phyloP scores from a whole-genome alignment of 768 basidiomycete genomes.

The Mycena indigotica region DNA sequence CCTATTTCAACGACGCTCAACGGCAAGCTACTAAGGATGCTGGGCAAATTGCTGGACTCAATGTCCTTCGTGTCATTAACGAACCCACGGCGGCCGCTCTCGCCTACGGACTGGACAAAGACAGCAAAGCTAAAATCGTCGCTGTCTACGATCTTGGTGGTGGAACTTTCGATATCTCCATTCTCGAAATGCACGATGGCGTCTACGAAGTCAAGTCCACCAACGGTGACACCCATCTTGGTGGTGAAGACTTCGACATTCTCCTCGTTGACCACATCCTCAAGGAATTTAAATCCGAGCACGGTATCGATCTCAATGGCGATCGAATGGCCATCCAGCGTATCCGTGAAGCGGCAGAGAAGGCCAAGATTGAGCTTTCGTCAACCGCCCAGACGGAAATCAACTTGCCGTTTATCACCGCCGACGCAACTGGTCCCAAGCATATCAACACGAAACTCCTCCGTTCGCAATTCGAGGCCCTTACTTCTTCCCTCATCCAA shows the following conservation, averaged over 20 bases:
- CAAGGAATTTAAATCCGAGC: constrained; percentile 92
- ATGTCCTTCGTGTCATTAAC: constrained; percentile 97
- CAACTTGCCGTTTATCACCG: constrained; percentile 98
- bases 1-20: constrained; percentile 99
- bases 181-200: constrained; percentile 99
- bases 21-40: constrained; percentile 98
- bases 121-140: constrained; percentile 76
- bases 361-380: constrained; percentile 98
- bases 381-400: constrained; percentile 95
- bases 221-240: constrained; percentile 98
- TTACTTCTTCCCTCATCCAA: constrained; percentile 81
- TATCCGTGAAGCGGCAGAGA: constrained; percentile 98
- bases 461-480: constrained; percentile 86
- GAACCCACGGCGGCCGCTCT: constrained; percentile 98
- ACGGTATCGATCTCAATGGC: constrained; percentile 73
- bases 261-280: constrained; percentile 84
- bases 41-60: constrained; percentile 95
- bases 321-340: constrained; percentile 98
- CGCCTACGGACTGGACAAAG: constrained; percentile 93
- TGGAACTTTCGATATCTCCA: constrained; percentile 99
- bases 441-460: constrained; percentile 93
- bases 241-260: constrained; percentile 95
- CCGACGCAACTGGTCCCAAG: constrained; percentile 91
- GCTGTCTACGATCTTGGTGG: constrained; percentile 99
- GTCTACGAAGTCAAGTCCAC: constrained; percentile 99